Evolutionary conservation across 768 basidiomycete species (phyloP).

Genomic region (Suillus discolor): DNA sequence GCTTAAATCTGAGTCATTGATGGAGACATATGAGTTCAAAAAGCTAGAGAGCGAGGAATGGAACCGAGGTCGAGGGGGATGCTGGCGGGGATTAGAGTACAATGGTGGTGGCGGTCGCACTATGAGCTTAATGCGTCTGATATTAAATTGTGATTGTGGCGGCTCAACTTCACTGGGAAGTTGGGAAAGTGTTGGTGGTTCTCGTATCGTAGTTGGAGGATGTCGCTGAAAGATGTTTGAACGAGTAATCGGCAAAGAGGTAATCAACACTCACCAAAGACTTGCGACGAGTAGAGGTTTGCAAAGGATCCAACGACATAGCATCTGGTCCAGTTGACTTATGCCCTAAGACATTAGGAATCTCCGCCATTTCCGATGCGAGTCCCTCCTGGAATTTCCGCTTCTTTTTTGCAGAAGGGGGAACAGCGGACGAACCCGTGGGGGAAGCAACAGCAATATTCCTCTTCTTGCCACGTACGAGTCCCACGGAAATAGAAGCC

Average conservation of each 20-base stretch:
- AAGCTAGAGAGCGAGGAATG: slow-evolving; percentile 56
- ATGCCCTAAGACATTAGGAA: neutral
- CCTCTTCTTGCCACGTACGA: slow-evolving; percentile 6
- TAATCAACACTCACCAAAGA: slow-evolving; percentile 2
- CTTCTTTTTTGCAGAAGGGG: slow-evolving; percentile 27
- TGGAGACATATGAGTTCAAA: slow-evolving; percentile 61
- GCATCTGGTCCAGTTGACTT: neutral
- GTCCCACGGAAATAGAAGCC: neutral
- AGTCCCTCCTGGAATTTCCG: slow-evolving; percentile 22
- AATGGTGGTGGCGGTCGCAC: slow-evolving; percentile 64
- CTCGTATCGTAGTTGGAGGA: neutral
- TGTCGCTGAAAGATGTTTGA: slow-evolving; percentile 1
- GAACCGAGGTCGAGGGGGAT: slow-evolving; percentile 53
- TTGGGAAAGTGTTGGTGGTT: neutral
- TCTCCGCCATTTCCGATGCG: neutral
- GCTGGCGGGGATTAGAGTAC: slow-evolving; percentile 69
- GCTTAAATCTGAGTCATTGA: slow-evolving; percentile 53
- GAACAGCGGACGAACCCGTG: slow-evolving; percentile 19
- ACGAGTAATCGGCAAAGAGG: neutral
- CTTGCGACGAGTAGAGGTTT: slow-evolving; percentile 1
- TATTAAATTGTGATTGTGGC: slow-evolving; percentile 18
- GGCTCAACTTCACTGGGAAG: neutral
- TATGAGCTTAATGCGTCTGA: slow-evolving; percentile 67
- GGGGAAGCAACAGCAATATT: neutral
- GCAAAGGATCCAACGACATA: neutral